Conservation (phyloP, 768 basidiomycete genomes). For the Phylloporus arenicola region DNA sequence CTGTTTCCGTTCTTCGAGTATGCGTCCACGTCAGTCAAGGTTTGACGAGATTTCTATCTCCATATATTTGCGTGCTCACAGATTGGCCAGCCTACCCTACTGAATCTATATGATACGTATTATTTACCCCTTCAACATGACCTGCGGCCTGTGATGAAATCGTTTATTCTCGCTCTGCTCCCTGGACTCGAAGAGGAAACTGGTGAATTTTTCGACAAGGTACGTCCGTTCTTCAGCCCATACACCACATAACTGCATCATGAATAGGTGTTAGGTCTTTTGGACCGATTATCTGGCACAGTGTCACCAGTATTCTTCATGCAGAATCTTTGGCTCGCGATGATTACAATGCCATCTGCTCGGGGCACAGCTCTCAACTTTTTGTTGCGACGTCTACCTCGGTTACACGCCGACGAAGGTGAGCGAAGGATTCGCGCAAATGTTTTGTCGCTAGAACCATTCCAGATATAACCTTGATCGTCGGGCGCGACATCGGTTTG, state of each 20-base stretch:
- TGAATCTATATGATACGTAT: constrained; percentile 89
- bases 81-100: constrained; percentile 61
- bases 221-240: constrained; percentile 15
- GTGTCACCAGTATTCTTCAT: constrained; percentile 89
- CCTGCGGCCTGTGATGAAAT: constrained; percentile 88
- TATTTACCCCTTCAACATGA: constrained; percentile 81
- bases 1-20: constrained; percentile 99
- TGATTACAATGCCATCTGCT: constrained; percentile 83
- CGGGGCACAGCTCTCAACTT: constrained; percentile 87
- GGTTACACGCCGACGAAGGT: constrained; percentile 68
- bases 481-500: constrained; percentile 84
- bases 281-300: constrained; percentile 78
- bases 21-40: constrained; percentile 98
- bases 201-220: constrained; percentile 94
- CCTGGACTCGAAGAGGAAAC: constrained; percentile 98
- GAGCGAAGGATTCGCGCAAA: constrained; percentile 4
- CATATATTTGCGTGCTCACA: background rate
- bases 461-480: constrained; percentile 59
- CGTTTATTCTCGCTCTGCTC: constrained; percentile 87
- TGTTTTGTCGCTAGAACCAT: constrained; percentile 4
- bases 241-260: constrained; percentile 8
- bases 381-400: constrained; percentile 74
- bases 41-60: constrained; percentile 26
- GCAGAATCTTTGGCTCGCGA: constrained; percentile 91
- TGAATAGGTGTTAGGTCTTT: constrained; percentile 64